A percentile compares a stretch with the other conserved stretches of the same genome.
These are phyloP conservation scores for Puccinia coronata DNA, from an alignment of 1,284 basidiomycete species.

Conservation along the genomic window DNA sequence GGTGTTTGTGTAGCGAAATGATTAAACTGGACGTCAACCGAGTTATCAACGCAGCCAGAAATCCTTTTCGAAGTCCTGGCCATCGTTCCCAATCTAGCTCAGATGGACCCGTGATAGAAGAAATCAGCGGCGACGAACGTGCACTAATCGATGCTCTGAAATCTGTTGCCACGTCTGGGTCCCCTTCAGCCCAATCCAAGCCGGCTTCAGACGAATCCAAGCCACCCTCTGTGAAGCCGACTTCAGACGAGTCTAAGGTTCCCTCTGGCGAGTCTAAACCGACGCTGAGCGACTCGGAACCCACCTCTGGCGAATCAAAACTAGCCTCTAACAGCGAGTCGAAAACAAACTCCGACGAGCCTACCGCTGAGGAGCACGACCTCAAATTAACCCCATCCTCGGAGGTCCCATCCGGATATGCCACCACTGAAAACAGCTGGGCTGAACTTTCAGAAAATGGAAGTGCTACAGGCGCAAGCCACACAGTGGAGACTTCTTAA, in stretches of 20 bases:
- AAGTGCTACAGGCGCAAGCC: constrained; percentile 38
- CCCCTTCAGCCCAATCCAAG: constrained; percentile 20
- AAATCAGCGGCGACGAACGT: constrained; percentile 44
- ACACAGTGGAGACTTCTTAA: no score
- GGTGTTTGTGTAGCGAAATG: constrained; percentile 30
- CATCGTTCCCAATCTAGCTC: constrained; percentile 23
- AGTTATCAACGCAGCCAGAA: constrained; percentile 22
- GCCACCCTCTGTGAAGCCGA: constrained; percentile 3
- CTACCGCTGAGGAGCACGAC: not conserved
- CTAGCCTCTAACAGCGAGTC: not conserved
- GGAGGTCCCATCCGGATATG: not conserved
- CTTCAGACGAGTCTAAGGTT: not conserved
- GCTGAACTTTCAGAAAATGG: constrained; percentile 41
- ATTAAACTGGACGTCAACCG: constrained; percentile 48
- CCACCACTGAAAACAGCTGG: not conserved
- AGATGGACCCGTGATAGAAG: constrained; percentile 45
- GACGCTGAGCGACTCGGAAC: not conserved
- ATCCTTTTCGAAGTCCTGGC: not conserved
- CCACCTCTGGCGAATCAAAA: not conserved
- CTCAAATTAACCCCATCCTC: not conserved
- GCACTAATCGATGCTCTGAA: constrained; percentile 31
- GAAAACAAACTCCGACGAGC: no score
- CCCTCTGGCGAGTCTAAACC: not conserved
- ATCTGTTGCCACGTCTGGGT: constrained; percentile 5
- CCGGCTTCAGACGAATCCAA: not conserved